Evolutionary conservation across 2,329 filamentous ascomycete genomes (phyloP), one percentile per base, ranked within the genome.

Genomic region (Paraphaeosphaeria sporulosa): DNA sequence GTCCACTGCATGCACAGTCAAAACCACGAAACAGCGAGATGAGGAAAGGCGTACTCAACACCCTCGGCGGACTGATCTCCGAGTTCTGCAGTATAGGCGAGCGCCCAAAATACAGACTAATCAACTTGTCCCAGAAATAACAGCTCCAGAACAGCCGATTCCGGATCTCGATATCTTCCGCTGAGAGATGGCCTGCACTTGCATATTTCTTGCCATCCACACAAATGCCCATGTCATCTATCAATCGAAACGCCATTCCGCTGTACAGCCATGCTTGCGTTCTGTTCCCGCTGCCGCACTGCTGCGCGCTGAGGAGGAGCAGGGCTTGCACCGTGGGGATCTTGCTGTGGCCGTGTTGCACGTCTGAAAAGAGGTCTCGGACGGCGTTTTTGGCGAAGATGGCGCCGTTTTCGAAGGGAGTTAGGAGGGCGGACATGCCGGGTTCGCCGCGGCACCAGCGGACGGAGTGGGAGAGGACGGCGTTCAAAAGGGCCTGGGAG

Each of bases 51-150:
- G 7, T 53, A 62, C 56, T 57, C 49, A 62, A 25, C 8, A 63
- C 51, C 44, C 55, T 50, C 15, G 61, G 61, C 4, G 61, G 61
- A 30, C 58, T 58, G 10, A 63, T 60, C 12, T 60, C 55, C 8
- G 61, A 63, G 32, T 58, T 51, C 36, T 63, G 58, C 13, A 63
- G 60, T 32, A 57, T 30, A 3, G 34, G 62, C 19, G 57, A 58
- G 21, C 62, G 59, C 9, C 62, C 62, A 50, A 64, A 57, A 30
- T 62, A 64, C 4, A 64, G 54, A 3, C 50, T 56, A 40, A 64
- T 64, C 13, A 62, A 30, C 43, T 64, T 64, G 40, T 64, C 62
- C 62, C 62, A 64, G 21, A 62, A 60, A 34, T 62, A 64, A 34
- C 62, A 64, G 27, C 62, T 64, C 62, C 62, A 64, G 34, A 62